Percentiles rank a stretch among this genome's conserved stretches.
These are phyloP conservation scores for Agapanthus africanus DNA, from an alignment of 106 monocot species.

Conservation along the genomic window DNA sequence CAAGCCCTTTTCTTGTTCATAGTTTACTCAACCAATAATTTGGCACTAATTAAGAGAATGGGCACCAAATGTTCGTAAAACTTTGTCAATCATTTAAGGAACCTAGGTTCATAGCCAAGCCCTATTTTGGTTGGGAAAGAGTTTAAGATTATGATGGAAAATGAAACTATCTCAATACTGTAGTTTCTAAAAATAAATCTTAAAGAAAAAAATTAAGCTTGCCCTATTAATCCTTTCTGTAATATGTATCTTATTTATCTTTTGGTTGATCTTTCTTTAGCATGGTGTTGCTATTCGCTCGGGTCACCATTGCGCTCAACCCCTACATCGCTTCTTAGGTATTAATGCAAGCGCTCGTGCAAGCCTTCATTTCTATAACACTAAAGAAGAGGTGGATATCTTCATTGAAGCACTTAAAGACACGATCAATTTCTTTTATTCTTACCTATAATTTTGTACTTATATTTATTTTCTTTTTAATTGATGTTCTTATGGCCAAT, in stretches of 20 bases:
- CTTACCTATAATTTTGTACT: constrained; percentile 12
- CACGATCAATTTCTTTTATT: constrained; percentile 62
- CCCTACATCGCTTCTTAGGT: constrained; percentile 62
- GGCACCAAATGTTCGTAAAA: too few relatives aligned
- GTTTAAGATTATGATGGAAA: not conserved
- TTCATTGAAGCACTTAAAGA: constrained; percentile 73
- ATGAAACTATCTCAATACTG: not conserved
- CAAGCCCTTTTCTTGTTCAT: too few relatives aligned
- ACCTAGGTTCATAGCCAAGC: too few relatives aligned
- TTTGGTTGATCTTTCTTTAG: constrained; percentile 21
- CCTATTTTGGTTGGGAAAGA: not conserved
- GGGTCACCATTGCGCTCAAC: constrained; percentile 93
- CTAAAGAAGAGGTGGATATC: constrained; percentile 67
- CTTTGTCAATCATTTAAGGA: too few relatives aligned
- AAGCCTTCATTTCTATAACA: constrained; percentile 92
- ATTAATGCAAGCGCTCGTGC: constrained; percentile 66
- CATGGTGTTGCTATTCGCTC: constrained; percentile 90
- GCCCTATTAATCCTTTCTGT: not conserved
- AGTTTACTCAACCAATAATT: too few relatives aligned
- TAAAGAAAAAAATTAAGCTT: too few relatives aligned
- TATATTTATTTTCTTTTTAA: too few relatives aligned
- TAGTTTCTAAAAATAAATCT: too few relatives aligned
- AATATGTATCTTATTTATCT: not conserved
- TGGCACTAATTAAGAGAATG: too few relatives aligned
- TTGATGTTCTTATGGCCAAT: too few relatives aligned